These are phyloP conservation scores for Tothia fuscella DNA, from an alignment of 2,329 filamentous ascomycete species.

Conservation along the genomic window DNA sequence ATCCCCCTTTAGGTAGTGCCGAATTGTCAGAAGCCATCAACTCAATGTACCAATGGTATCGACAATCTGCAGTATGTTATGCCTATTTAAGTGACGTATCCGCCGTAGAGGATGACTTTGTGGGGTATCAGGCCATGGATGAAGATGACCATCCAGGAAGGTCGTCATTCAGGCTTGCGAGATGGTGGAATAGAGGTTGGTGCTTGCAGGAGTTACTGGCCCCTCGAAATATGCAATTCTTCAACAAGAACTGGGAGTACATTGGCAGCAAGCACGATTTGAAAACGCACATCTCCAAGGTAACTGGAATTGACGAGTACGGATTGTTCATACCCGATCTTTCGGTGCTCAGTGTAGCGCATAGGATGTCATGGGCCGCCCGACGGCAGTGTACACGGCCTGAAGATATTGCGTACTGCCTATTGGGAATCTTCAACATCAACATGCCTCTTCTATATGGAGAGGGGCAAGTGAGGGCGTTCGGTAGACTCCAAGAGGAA, in stretches of 20 bases:
- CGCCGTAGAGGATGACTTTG: no score
- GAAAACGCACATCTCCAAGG: not conserved
- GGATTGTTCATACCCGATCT: not conserved
- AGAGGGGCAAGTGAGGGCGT: not conserved
- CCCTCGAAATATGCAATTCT: not conserved
- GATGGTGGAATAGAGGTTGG: not conserved
- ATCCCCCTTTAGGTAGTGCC: no score
- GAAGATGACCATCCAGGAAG: not conserved
- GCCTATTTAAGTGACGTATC: not conserved
- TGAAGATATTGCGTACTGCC: conserved; percentile 6
- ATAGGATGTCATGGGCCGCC: conserved; percentile 4
- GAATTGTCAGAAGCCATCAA: not conserved
- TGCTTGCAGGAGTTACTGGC: not conserved
- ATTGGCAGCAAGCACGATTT: not conserved
- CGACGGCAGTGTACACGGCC: not conserved
- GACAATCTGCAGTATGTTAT: not conserved
- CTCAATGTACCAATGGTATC: not conserved
- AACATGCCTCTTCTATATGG: conserved; percentile 7
- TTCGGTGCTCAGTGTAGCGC: not conserved
- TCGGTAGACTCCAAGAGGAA: not conserved
- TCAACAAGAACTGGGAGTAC: not conserved
- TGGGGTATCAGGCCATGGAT: no score
- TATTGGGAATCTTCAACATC: conserved; percentile 6
- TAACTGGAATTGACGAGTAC: not conserved
- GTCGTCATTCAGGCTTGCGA: not conserved